Base-by-base conservation (phyloP, 2,329 filamentous ascomycete species). In the Alternaria incomplexa region DNA sequence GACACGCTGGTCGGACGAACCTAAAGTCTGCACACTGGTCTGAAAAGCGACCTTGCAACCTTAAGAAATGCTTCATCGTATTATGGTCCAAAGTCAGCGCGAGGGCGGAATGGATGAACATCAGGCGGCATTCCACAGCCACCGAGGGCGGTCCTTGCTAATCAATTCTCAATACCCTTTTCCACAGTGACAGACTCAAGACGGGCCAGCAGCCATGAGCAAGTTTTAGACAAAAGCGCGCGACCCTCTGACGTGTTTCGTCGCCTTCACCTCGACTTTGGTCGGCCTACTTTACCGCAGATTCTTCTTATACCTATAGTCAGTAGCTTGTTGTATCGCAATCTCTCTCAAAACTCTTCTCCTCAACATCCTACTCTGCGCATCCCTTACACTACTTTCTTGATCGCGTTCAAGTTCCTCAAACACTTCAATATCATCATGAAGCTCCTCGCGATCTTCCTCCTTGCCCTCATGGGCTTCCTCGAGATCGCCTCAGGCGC, bases 151-250 rank as follows among this genome's bases (percentile, higher is more conserved):
- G n/a, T n/a, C 36, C 36, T 40, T 40, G n/a, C 36, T 40, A 3
- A 17, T n/a, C 36, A 40, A 0, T 40, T 11, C 0, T 40, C 36
- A 40, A 3, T 17, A 17, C 15, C 32, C 8, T 40, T n/a, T n/a
- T 5, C 8, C 15, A n/a, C n/a, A 0, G 5, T 4, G 8, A 40
- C 36, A 40, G 4, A 40, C 2, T 1, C 6, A 17, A 11, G 0
- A 17, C n/a, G 3, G 0, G 36, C 8, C 8, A 2, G 8, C 36
- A 17, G 2, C 36, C 36, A 40, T 40, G n/a, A 40, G 36, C 36
- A 40, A 17, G 36, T 40, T 40, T 28, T 40, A 1, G 36, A 17
- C n/a, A 40, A 40, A 40, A 40, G 15, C 36, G n/a, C 36, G 36
- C n/a, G 36, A 40, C 36, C 0, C 0, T 17, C 0, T 40, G 36